These are phyloP conservation scores for Rhododendron williamsianum DNA, from an alignment of 148 eudicot genomes.

Conservation along the genomic window DNA sequence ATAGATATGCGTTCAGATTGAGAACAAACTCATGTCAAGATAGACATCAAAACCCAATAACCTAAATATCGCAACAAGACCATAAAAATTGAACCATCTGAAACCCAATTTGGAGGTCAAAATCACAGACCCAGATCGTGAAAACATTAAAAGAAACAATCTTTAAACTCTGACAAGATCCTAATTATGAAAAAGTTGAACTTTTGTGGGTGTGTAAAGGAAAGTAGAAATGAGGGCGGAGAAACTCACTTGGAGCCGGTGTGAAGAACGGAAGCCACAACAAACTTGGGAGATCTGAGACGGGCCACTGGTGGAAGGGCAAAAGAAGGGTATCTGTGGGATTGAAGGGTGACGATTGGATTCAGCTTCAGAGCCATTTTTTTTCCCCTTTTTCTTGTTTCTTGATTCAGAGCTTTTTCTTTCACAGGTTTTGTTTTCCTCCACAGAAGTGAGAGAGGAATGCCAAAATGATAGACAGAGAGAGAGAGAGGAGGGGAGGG, in stretches of 20 bases:
- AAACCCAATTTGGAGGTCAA: constrained; percentile 1
- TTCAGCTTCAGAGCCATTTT: constrained; percentile 41
- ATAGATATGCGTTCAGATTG: neutral
- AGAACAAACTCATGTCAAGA: neutral
- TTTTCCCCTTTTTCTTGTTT: neutral
- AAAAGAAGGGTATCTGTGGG: constrained; percentile 24
- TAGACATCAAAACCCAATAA: neutral
- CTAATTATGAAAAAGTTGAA: neutral
- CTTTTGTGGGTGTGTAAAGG: neutral
- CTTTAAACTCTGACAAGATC: neutral
- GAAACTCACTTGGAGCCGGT: constrained; percentile 29
- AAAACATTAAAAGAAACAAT: neutral
- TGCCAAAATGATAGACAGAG: constrained; percentile 5
- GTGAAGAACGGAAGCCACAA: constrained; percentile 38
- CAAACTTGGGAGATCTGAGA: constrained; percentile 32
- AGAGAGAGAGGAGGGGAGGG: neutral
- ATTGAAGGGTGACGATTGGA: constrained; percentile 21
- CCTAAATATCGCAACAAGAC: neutral
- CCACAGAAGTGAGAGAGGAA: constrained; percentile 17
- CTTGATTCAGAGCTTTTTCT: constrained; percentile 14
- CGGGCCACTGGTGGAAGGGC: constrained; percentile 18
- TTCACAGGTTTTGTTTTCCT: constrained; percentile 9
- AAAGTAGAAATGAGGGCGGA: neutral
- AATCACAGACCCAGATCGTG: neutral
- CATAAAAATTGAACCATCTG: neutral